Evolutionary conservation across 2,329 filamentous ascomycete genomes (phyloP), one percentile per base, ranked within the genome.

Genomic region (Ophiosphaerella korrae): DNA sequence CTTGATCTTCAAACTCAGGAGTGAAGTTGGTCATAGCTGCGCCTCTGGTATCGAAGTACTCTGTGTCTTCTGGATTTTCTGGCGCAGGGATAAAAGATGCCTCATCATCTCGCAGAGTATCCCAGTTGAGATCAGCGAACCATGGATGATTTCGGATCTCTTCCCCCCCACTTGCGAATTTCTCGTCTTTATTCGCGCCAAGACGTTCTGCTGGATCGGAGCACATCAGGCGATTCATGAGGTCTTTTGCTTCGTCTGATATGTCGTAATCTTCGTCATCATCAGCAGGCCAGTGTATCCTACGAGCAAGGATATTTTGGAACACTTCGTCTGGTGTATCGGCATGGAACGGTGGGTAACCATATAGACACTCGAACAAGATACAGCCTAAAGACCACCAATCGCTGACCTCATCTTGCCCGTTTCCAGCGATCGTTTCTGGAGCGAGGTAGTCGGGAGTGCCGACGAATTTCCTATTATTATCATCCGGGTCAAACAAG

Each of bases 311-410:
- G 54, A 99, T 99, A 64, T 99, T 99, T 64, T 97, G 90, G 68
- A 99, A 99, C 1, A 99, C 94, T 63, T 94, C 83, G 63, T 99
- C 94, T 0, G 94, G 91, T 41, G 92, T 92, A 16, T 82, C 80
- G 1, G 91, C 94, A 71, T 97, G 92, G 74, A 99, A 99, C 0
- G 94, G 94, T 1, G 94, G 94, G 50, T 90, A 88, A 1, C 94
- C 94, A 67, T 90, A 97, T 2, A 99, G 78, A 60, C 96, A 97
- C 67, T 99, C 94, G 66, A 97, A 99, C 74, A 97, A 79, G 63
- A 99, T 97, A 72, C 95, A 99, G 1, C 94, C 94, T n/a, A 99
- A 82, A 18, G 94, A 97, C 94, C 94, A 99, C 94, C 94, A 99
- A 85, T 99, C 94, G 70, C 94, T 97, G 61, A 93, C 94, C 73